phyloP scores from a whole-genome alignment of 129 eudicot species.

The Tagetes patula region DNA sequence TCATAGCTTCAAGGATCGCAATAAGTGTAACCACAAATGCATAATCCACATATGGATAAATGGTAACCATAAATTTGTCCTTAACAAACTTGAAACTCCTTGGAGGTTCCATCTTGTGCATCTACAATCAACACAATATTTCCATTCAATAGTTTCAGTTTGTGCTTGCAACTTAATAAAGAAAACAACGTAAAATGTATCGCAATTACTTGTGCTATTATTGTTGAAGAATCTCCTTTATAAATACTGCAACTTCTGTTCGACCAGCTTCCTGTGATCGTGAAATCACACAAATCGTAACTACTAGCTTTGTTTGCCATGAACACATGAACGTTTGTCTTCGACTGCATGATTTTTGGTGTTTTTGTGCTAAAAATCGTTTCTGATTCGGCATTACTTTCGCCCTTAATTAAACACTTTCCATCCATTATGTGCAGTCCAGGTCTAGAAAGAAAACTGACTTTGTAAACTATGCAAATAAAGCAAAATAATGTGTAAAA shows the following conservation, averaged over 20 bases:
- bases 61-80: slow-evolving; percentile 14
- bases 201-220: slow-evolving; percentile 4
- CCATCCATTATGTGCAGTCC: background rate
- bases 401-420: slow-evolving; percentile 12
- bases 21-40: background rate
- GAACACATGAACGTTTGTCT: slow-evolving; percentile 15
- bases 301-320: slow-evolving; percentile 3
- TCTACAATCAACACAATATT: slow-evolving; percentile 9
- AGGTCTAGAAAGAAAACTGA: background rate
- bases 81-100: background rate
- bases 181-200: background rate
- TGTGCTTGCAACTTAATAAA: background rate
- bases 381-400: background rate
- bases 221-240: slow-evolving; percentile 12
- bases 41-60: background rate
- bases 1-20: slow-evolving; percentile 19
- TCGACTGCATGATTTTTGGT: slow-evolving; percentile 9
- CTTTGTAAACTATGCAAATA: too few relatives aligned
- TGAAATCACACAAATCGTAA: slow-evolving; percentile 15
- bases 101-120: slow-evolving; percentile 21
- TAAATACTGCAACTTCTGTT: slow-evolving; percentile 14
- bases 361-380: slow-evolving; percentile 12
- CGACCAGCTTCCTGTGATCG: slow-evolving; percentile 13
- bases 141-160: background rate
- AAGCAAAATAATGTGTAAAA: background rate